A percentile compares a stretch with the other conserved stretches of the same genome.
Evolutionary conservation across 1,139 yeast genomes (phyloP).

Genomic region (Insectozyma bohioensis): DNA sequence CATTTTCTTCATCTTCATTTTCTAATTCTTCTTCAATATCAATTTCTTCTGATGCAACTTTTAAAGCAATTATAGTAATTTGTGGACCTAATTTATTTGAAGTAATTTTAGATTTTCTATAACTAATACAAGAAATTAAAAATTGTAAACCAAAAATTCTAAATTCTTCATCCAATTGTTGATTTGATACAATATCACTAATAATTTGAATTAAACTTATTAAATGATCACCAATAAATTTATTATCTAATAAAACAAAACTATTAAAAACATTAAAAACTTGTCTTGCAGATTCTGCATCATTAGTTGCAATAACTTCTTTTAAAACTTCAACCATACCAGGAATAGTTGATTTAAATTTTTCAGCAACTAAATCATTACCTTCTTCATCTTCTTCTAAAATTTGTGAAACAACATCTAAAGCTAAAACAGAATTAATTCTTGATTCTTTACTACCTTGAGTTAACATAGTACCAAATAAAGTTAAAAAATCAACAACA

Average conservation of each 20-base stretch:
- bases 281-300: conserved; percentile 68
- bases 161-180: conserved; percentile 71
- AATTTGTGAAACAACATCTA: conserved; percentile 72
- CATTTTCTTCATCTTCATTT: conserved; percentile 84
- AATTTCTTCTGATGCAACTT: conserved; percentile 77
- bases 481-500: conserved; percentile 63
- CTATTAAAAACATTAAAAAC: conserved; percentile 86
- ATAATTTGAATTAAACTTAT: conserved; percentile 69
- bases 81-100: conserved; percentile 77
- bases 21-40: conserved; percentile 71
- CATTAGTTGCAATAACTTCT: conserved; percentile 69
- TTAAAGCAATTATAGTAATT: conserved; percentile 70
- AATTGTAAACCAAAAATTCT: conserved; percentile 85
- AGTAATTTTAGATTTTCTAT: conserved; percentile 66
- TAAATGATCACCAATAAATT: conserved; percentile 76
- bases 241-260: conserved; percentile 71
- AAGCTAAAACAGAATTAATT: conserved; percentile 78
- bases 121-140: conserved; percentile 71
- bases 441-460: conserved; percentile 74
- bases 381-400: conserved; percentile 54
- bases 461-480: conserved; percentile 66
- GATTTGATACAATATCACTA: conserved; percentile 71
- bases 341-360: conserved; percentile 72
- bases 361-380: conserved; percentile 42
- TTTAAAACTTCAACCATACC: conserved; percentile 79